These are phyloP conservation scores for Hymenotorrendiella dingleyae DNA, from an alignment of 2,329 filamentous ascomycete species.

Conservation along the genomic window DNA sequence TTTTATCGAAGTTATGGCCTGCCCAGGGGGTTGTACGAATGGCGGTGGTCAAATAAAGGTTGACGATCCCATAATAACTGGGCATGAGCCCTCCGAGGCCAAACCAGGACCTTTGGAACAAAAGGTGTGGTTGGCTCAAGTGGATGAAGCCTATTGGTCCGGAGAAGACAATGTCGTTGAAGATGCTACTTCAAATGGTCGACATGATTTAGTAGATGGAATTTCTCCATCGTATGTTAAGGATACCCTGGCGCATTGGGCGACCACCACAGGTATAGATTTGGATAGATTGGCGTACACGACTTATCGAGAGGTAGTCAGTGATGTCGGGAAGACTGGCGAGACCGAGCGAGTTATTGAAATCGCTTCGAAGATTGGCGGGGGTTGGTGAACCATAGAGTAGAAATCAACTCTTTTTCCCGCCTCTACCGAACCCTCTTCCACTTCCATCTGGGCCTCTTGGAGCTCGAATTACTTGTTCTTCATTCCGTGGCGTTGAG, in stretches of 20 bases:
- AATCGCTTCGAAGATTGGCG: constrained; percentile 83
- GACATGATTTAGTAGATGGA: constrained; percentile 49
- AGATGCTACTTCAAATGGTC: constrained; percentile 25
- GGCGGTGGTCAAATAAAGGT: constrained; percentile 93
- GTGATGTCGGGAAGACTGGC: constrained; percentile 78
- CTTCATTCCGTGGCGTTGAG: constrained; percentile 49
- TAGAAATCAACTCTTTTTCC: constrained; percentile 40
- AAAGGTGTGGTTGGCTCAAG: constrained; percentile 74
- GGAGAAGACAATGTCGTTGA: constrained; percentile 46
- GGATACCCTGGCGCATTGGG: constrained; percentile 71
- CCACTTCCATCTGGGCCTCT: constrained; percentile 73
- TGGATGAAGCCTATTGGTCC: constrained; percentile 90
- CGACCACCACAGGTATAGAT: constrained; percentile 61
- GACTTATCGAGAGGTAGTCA: constrained; percentile 86
- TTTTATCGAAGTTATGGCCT: constrained; percentile 99
- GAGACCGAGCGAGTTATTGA: constrained; percentile 81
- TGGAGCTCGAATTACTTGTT: constrained; percentile 67
- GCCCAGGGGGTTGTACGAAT: constrained; percentile 97
- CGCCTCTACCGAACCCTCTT: constrained; percentile 65
- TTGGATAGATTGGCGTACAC: constrained; percentile 73
- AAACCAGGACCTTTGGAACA: constrained; percentile 72
- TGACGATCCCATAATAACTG: constrained; percentile 63
- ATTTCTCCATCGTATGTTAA: constrained; percentile 62
- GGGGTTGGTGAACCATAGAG: constrained; percentile 70
- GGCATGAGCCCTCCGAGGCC: constrained; percentile 40